Evolutionary conservation across 805 yeast genomes (phyloP).

Genomic region (Candida morakotiae): DNA sequence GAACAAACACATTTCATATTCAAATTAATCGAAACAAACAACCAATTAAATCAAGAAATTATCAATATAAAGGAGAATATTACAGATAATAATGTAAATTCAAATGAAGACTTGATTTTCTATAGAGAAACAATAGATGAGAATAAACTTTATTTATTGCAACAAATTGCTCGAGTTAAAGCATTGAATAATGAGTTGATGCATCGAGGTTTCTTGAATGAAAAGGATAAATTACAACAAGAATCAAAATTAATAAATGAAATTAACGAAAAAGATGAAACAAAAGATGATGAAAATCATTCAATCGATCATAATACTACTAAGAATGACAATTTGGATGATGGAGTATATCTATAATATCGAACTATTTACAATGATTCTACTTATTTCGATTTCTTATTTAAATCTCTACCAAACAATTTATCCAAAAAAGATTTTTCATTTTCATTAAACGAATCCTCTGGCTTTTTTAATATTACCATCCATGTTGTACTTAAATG

Average conservation of each 20-base stretch:
- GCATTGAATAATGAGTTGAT: conserved; percentile 45
- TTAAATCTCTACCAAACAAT: conserved; percentile 31
- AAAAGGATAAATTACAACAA: conserved; percentile 3
- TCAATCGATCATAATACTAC: too few species aligned
- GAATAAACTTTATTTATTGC: conserved; percentile 50
- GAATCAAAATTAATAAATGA: conserved; percentile 5
- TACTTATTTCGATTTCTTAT: conserved; percentile 1
- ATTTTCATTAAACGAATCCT: conserved; percentile 48
- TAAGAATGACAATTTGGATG: conserved; percentile 2
- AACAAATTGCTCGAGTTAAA: conserved; percentile 44
- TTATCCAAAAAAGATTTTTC: conserved; percentile 41
- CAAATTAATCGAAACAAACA: conserved; percentile 51
- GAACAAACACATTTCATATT: conserved; percentile 36
- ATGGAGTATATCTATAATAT: conserved; percentile 17
- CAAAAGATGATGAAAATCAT: not conserved
- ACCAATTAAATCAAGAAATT: conserved; percentile 41
- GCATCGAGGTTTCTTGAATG: conserved; percentile 29
- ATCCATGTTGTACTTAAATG: conserved; percentile 95
- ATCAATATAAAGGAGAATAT: conserved; percentile 12
- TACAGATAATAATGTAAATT: conserved; percentile 20
- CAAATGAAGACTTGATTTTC: conserved; percentile 44
- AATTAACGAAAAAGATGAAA: conserved; percentile 2
- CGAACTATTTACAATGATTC: conserved; percentile 6
- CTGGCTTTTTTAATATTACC: conserved; percentile 70
- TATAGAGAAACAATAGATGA: conserved; percentile 55